These are phyloP conservation scores for Pilasporangium apinafurcum DNA, from an alignment of 352 stramenopile genomes.

Conservation along the genomic window DNA sequence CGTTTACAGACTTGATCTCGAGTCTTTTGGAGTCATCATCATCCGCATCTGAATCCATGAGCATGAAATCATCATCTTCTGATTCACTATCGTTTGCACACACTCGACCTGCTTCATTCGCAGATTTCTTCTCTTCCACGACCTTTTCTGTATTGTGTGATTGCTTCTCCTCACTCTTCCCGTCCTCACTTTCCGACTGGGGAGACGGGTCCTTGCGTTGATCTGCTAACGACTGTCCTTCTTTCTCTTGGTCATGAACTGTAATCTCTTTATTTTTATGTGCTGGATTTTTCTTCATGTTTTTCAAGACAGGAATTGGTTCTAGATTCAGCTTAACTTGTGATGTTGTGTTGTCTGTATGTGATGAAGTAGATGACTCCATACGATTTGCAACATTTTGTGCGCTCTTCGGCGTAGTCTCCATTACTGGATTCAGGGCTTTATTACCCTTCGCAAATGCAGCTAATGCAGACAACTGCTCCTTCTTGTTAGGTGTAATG, in stretches of 20 bases:
- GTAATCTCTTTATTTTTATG: conserved; percentile 3
- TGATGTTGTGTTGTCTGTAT: no score
- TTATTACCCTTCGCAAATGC: conserved; percentile 3
- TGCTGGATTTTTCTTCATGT: not conserved
- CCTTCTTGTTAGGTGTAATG: not conserved
- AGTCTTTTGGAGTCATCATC: not conserved
- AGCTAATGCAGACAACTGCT: conserved; percentile 3
- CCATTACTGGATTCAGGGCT: no score
- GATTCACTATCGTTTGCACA: not conserved
- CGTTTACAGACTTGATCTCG: not conserved
- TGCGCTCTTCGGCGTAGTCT: not conserved
- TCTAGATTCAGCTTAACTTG: no score
- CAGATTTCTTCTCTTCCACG: not conserved
- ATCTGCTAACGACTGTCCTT: not conserved
- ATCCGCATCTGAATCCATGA: conserved; percentile 2
- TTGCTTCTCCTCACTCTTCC: not conserved
- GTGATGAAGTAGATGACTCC: not conserved
- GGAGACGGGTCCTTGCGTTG: no score
- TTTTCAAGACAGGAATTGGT: no score
- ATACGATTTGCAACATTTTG: not conserved
- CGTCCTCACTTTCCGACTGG: no score
- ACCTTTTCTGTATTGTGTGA: not conserved
- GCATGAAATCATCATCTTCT: not conserved
- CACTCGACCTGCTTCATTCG: not conserved
- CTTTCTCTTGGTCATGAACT: not conserved